These are phyloP conservation scores for Nothophoma quercina DNA, from an alignment of 2,329 filamentous ascomycete species.

Conservation along the genomic window DNA sequence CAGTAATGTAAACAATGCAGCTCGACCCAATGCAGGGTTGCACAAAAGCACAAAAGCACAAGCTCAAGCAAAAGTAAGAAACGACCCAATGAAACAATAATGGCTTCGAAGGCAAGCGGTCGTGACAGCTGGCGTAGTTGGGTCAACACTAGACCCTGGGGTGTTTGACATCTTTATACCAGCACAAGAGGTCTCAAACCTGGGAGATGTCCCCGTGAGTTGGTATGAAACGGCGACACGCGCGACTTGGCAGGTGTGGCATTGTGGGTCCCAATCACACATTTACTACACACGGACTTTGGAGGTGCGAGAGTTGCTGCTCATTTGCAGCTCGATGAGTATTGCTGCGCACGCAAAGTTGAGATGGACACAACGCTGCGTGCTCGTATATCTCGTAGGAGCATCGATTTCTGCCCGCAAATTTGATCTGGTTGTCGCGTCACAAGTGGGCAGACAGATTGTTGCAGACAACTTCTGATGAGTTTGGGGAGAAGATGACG, in stretches of 20 bases:
- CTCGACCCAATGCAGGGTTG: neutral
- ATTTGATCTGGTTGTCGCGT: neutral
- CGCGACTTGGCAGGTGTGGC: conserved; percentile 2
- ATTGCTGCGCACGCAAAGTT: neutral
- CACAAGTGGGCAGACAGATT: conserved; percentile 2
- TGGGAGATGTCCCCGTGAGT: neutral
- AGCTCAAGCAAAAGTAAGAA: neutral
- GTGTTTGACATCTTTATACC: conserved; percentile 9
- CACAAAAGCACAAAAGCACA: neutral
- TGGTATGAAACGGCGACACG: neutral
- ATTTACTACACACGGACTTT: neutral
- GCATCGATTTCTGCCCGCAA: neutral
- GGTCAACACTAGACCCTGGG: conserved; percentile 1
- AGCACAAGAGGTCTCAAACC: neutral
- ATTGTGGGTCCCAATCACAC: conserved; percentile 10
- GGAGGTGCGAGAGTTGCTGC: conserved; percentile 1
- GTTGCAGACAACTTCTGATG: neutral
- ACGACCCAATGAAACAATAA: neutral
- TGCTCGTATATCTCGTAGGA: no score
- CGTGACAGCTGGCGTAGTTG: conserved; percentile 5
- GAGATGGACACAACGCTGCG: neutral
- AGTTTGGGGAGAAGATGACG: conserved; percentile 5
- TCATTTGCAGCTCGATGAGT: neutral
- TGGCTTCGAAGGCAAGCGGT: neutral
- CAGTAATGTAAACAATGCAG: neutral